These are phyloP conservation scores for Amborella trichopoda DNA, from an alignment of 164 flowering plant genomes.

Conservation along the genomic window DNA sequence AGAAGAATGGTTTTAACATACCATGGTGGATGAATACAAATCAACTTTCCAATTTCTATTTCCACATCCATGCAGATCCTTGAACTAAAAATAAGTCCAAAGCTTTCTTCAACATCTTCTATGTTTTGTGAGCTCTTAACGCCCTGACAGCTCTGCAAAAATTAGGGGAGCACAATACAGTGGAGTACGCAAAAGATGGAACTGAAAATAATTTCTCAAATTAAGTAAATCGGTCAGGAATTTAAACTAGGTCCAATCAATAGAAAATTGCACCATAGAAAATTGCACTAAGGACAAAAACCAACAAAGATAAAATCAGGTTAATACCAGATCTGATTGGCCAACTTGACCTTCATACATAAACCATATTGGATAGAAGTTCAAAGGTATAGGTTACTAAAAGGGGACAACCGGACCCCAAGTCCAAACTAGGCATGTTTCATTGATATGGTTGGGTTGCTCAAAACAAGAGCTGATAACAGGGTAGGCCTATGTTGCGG, in stretches of 20 bases:
- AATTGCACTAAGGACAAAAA: too few species aligned
- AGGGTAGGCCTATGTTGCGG: too few species aligned
- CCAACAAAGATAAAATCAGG: too few species aligned
- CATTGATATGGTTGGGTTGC: too few species aligned
- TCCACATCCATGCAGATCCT: conserved; percentile 50
- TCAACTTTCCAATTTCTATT: conserved; percentile 53
- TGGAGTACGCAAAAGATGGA: not conserved
- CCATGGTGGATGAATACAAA: conserved; percentile 71
- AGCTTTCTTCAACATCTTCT: conserved; percentile 7
- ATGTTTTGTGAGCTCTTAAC: conserved; percentile 6
- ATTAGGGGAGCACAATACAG: conserved; percentile 2
- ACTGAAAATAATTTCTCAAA: not conserved
- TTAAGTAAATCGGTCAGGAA: not conserved
- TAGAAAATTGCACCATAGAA: not conserved
- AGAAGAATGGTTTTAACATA: conserved; percentile 12
- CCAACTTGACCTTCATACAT: too few species aligned
- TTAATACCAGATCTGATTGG: too few species aligned
- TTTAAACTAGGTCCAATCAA: not conserved
- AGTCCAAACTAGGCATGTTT: too few species aligned
- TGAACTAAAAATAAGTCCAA: conserved; percentile 44
- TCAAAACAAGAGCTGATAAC: too few species aligned
- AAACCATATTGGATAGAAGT: too few species aligned
- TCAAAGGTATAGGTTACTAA: too few species aligned
- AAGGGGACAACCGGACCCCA: too few species aligned
- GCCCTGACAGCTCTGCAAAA: conserved; percentile 21